Percentiles rank a stretch among this genome's conserved stretches.
These are phyloP conservation scores for Stemphylium vesicarium DNA, from an alignment of 2,329 filamentous ascomycete genomes.

Conservation along the genomic window DNA sequence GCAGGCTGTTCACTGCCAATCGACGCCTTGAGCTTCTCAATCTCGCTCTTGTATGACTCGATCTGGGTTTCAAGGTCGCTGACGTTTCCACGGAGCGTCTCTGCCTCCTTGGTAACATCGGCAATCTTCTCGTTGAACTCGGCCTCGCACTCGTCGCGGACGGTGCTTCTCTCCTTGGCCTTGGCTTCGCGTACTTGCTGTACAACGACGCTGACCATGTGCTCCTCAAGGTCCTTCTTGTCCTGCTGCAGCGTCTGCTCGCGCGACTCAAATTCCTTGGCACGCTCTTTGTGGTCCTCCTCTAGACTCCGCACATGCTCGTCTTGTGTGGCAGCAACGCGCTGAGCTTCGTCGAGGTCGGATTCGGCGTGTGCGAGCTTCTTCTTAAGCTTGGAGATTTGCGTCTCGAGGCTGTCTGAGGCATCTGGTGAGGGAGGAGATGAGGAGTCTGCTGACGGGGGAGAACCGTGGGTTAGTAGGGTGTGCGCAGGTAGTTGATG, in stretches of 20 bases:
- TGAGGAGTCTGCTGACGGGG: constrained; percentile 32
- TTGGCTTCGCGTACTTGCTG: constrained; percentile 51
- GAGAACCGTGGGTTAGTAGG: constrained; percentile 29
- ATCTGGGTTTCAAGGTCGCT: constrained; percentile 38
- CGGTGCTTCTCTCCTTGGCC: constrained; percentile 44
- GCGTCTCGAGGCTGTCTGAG: constrained; percentile 38
- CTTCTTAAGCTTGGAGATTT: constrained; percentile 42
- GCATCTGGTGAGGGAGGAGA: constrained; percentile 38
- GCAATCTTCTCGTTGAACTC: constrained; percentile 42
- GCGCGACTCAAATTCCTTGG: constrained; percentile 39
- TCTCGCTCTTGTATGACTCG: constrained; percentile 35
- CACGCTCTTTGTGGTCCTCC: constrained; percentile 42
- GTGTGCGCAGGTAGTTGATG: constrained; percentile 23
- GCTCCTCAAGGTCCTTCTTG: constrained; percentile 50
- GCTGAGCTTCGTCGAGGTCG: constrained; percentile 45
- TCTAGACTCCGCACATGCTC: constrained; percentile 40
- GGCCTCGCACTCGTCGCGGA: constrained; percentile 44
- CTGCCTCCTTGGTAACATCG: constrained; percentile 21
- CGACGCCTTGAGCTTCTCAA: constrained; percentile 36
- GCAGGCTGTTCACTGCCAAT: constrained; percentile 31
- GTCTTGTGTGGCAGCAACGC: constrained; percentile 36
- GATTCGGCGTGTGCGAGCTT: constrained; percentile 38
- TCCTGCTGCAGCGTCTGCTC: constrained; percentile 41
- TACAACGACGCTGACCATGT: constrained; percentile 52
- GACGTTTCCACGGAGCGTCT: constrained; percentile 21